These are phyloP conservation scores for Eucalyptus marginata DNA, from an alignment of 345 rosid species.

Conservation along the genomic window DNA sequence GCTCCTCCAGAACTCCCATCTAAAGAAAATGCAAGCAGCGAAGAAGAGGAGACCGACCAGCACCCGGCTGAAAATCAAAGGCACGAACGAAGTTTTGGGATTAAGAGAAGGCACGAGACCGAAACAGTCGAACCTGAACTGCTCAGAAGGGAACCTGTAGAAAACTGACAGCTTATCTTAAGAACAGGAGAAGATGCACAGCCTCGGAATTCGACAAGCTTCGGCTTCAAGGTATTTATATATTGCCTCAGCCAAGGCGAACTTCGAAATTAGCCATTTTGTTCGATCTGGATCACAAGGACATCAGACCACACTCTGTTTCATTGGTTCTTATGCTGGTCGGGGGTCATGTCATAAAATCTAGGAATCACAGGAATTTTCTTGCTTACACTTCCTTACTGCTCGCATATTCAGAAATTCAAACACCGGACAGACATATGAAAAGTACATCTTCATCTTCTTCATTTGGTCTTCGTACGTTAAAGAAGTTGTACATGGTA, in stretches of 20 bases:
- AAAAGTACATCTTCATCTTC: not conserved
- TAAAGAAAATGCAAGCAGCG: slow-evolving; percentile 9
- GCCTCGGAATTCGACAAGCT: not conserved
- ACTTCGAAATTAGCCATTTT: not conserved
- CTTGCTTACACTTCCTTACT: not conserved
- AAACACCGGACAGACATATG: not conserved
- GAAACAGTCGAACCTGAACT: not conserved
- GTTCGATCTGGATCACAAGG: not conserved
- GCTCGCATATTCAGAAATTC: not conserved
- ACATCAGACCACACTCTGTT: not conserved
- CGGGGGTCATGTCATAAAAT: not conserved
- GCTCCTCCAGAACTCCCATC: slow-evolving; percentile 74
- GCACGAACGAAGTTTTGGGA: not conserved
- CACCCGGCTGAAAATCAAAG: not conserved
- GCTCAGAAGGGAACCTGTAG: not conserved
- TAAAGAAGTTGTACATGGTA: not conserved
- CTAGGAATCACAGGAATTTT: not conserved
- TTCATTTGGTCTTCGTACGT: not conserved
- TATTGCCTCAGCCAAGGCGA: not conserved
- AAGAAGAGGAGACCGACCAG: slow-evolving; percentile 18
- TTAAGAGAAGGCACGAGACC: not conserved
- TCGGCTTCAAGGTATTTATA: not conserved
- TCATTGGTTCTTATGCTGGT: not conserved
- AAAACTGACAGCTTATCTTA: not conserved
- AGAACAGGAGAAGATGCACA: not conserved